Evolutionary conservation across 1,139 yeast species (phyloP), one percentile per base, ranked within the genome.

Genomic region (Fermentozyma sake): DNA sequence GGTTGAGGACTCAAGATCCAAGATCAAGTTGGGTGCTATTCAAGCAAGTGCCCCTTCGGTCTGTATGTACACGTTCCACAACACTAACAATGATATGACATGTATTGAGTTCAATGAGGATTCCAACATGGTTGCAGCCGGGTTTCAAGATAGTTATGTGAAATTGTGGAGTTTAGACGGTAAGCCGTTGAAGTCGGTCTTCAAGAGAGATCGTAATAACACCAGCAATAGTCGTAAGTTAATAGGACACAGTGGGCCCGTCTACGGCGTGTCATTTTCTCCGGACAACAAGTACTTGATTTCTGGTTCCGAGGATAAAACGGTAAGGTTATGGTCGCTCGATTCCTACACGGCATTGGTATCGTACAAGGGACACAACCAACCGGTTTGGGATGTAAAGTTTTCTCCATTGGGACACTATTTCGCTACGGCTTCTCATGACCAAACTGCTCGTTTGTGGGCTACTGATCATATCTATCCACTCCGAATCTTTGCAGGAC

Each of bases 381-480:
- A 84, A 42, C 97, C 98, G 1, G 82, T 93, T 16, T 93, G 98
- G 98, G 98, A 93, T 50, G 96, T 91, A 5, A 75, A 83, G 43
- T 91, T 87, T 48, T 80, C 95, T 4, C 98, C 98, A 2, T 64
- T 84, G 47, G 98, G 98, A 3, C 97, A 91, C 58, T 93, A 93
- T 60, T 93, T 93, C 57, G 96, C 94, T 8, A 87, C 96, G 0
- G 96, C 95, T 0, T 86, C 96, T 4, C 96, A 89, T 49, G 99
- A 93, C 50, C 96, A 89, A 53, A 93, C 98, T 0, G 98, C 97
- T 0, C 69, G 97, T 38, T 66, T 93, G 35, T 93, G 99, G 99
- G 89, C 96, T 20, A 87, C 96, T 37, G 98, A 93, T 54, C 99
- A 93, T 56, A 89, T 93, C 24, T 89, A 91, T 52, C 97, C 98